These are phyloP conservation scores for Torulaspora franciscae DNA, from an alignment of 805 yeast species.

Conservation along the genomic window DNA sequence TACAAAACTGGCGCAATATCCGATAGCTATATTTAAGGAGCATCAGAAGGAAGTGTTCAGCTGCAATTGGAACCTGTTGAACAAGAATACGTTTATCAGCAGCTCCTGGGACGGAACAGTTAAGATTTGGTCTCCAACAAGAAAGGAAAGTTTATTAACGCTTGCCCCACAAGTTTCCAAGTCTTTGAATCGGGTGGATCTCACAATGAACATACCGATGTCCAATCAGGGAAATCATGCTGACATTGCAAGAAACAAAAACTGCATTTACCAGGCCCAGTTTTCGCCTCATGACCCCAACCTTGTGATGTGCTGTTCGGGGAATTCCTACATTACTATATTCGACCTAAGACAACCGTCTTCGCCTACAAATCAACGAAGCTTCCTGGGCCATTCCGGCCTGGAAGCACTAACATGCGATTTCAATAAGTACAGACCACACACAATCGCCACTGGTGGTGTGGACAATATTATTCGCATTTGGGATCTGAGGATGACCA, in stretches of 20 bases:
- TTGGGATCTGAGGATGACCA: constrained; percentile 82
- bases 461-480: constrained; percentile 78
- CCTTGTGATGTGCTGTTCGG: constrained; percentile 58
- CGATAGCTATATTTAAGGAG: constrained; percentile 69
- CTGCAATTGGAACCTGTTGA: constrained; percentile 67
- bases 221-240: constrained; percentile 36
- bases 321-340: constrained; percentile 67
- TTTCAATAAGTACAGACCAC: constrained; percentile 83
- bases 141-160: constrained; percentile 54
- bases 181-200: constrained; percentile 23
- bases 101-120: constrained; percentile 92
- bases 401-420: constrained; percentile 77
- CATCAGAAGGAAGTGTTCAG: constrained; percentile 73
- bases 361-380: constrained; percentile 48
- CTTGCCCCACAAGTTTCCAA: constrained; percentile 38
- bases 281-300: constrained; percentile 84
- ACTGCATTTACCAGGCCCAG: constrained; percentile 73
- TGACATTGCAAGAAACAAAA: constrained; percentile 38
- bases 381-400: constrained; percentile 70
- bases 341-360: constrained; percentile 76
- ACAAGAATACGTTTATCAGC: constrained; percentile 63
- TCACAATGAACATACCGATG: constrained; percentile 31
- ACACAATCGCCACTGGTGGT: constrained; percentile 83
- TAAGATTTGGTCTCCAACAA: constrained; percentile 68
- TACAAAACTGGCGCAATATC: constrained; percentile 57